A percentile compares a stretch with the other conserved stretches of the same genome.
phyloP scores from a whole-genome alignment of 805 yeast species.

The Saccharomycopsis babjevae region DNA sequence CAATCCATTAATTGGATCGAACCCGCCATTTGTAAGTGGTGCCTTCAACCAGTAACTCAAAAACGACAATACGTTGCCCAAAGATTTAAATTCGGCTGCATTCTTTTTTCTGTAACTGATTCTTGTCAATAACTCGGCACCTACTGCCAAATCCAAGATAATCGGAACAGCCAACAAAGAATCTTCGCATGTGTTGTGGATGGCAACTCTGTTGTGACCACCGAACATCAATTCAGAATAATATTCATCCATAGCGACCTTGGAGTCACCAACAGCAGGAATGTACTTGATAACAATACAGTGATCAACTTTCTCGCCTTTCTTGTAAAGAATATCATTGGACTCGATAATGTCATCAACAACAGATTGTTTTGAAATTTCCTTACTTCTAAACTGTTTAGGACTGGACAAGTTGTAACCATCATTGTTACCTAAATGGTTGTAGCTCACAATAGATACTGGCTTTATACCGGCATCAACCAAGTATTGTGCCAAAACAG shows the following conservation, averaged over 20 bases:
- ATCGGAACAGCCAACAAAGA: conserved; percentile 90
- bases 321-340: conserved; percentile 70
- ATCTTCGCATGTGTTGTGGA: conserved; percentile 95
- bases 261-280: conserved; percentile 91
- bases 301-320: conserved; percentile 77
- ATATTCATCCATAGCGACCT: conserved; percentile 98
- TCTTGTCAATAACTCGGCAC: conserved; percentile 84
- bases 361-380: conserved; percentile 85
- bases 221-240: conserved; percentile 95
- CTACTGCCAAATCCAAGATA: conserved; percentile 81
- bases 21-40: conserved; percentile 86
- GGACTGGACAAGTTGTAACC: conserved; percentile 89
- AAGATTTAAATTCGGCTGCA: conserved; percentile 42
- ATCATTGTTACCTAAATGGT: conserved; percentile 94
- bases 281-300: conserved; percentile 91
- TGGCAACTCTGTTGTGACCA: conserved; percentile 89
- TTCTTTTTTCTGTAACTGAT: conserved; percentile 61
- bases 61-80: conserved; percentile 80
- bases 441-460: conserved; percentile 86
- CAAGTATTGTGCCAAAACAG: conserved; percentile 91
- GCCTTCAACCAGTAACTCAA: conserved; percentile 95
- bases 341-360: conserved; percentile 91
- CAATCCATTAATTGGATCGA: conserved; percentile 81
- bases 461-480: conserved; percentile 98
- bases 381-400: conserved; percentile 89